These are phyloP conservation scores for Selaginella moellendorffii DNA, from an alignment of 75 land plant species.

Conservation along the genomic window DNA sequence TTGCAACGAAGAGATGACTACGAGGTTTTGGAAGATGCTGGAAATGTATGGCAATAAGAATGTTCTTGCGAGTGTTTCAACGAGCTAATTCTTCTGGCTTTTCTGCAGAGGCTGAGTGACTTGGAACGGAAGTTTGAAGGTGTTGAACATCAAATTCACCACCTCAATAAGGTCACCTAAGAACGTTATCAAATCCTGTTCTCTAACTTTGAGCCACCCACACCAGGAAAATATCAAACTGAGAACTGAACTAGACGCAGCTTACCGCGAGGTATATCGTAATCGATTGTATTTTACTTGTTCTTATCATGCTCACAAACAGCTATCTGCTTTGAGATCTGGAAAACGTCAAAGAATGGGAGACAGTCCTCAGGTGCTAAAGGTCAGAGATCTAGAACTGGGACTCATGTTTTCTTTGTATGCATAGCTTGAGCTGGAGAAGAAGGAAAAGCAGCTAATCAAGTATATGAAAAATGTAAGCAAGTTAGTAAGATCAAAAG, in stretches of 20 bases:
- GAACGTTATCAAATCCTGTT: neutral
- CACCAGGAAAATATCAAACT: conserved; percentile 28
- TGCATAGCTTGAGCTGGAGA: neutral
- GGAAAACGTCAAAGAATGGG: neutral
- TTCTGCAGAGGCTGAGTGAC: conserved; percentile 17
- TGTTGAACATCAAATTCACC: conserved; percentile 22
- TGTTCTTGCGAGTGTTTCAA: neutral
- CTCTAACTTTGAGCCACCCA: neutral
- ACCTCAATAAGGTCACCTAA: conserved; percentile 18
- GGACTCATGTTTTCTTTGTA: neutral
- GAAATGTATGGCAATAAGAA: conserved; percentile 7
- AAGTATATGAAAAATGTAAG: neutral
- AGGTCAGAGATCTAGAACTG: neutral
- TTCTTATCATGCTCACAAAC: neutral
- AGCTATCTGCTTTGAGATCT: too few relatives aligned
- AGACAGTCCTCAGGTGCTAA: neutral
- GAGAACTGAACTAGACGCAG: conserved; percentile 22
- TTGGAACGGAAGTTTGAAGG: conserved; percentile 19
- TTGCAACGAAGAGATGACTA: neutral
- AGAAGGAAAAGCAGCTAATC: neutral
- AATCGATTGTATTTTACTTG: neutral
- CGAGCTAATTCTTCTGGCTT: too few relatives aligned
- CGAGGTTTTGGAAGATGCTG: neutral
- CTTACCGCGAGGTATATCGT: conserved; percentile 14
- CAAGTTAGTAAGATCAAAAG: neutral